Conservation (phyloP, 768 basidiomycete genomes). For the Suillus fuscotomentosus region DNA sequence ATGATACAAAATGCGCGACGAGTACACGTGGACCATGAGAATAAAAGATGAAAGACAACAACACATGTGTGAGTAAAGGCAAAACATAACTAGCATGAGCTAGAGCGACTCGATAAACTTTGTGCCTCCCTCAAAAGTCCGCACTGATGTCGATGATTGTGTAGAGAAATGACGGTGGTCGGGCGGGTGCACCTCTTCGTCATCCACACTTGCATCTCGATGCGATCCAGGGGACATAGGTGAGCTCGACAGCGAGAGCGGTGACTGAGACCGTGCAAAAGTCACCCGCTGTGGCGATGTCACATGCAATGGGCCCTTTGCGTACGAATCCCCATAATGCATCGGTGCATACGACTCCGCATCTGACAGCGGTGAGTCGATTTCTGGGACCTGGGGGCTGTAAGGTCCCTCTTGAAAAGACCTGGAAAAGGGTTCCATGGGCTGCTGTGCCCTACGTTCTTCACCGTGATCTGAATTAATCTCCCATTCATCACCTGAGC, state of each 20-base stretch:
- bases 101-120: constrained; percentile 48
- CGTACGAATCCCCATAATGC: constrained; percentile 20
- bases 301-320: constrained; percentile 12
- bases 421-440: constrained; percentile 5
- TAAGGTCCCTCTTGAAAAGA: background rate
- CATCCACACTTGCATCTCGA: constrained; percentile 16
- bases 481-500: constrained; percentile 50
- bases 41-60: background rate
- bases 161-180: constrained; percentile 21
- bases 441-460: background rate
- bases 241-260: constrained; percentile 19
- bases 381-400: constrained; percentile 8
- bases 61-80: background rate
- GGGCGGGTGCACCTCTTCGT: constrained; percentile 7
- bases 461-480: constrained; percentile 23
- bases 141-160: constrained; percentile 28
- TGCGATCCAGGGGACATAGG: constrained; percentile 19
- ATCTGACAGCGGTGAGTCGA: constrained; percentile 30
- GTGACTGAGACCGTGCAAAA: constrained; percentile 26
- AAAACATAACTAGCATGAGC: constrained; percentile 1
- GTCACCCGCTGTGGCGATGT: constrained; percentile 9
- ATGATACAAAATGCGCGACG: background rate
- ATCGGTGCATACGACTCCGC: constrained; percentile 7
- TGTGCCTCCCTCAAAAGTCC: constrained; percentile 43
- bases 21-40: background rate